Evolutionary conservation across 2,329 filamentous ascomycete species (phyloP), one percentile per base, ranked within the genome.

Genomic region (Beauveria scarabaeidicola): DNA sequence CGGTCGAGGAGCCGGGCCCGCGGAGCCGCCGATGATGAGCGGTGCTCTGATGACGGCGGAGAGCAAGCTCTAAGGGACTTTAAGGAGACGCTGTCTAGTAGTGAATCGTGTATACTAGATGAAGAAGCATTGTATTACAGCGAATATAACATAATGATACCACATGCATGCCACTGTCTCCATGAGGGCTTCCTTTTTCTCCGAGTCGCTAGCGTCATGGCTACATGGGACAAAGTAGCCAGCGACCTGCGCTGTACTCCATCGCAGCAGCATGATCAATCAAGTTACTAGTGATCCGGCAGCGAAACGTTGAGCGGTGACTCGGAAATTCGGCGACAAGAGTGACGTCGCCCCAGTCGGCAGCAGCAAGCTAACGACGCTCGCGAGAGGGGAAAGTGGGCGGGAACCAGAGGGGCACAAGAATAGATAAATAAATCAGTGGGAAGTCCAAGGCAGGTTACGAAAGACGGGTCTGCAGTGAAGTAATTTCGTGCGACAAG

Each of bases 21-120:
- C 57, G 44, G 64, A 69, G 58, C 57, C 63, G 46, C 56, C 68
- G n/a, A 68, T 83, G 70, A 83, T 84, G 81, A 84, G 81, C 65
- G 81, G 81, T 52, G 81, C 81, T 6, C 68, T 82, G 38, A 64
- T 70, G 54, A 69, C 69, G 15, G 66, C 68, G 46, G 65, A 69
- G 40, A 75, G 73, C 61, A 72, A 69, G 64, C 67, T 78, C 46
- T 78, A 13, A 48, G 19, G 3, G 27, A 11, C 15, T 3, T 19
- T 1, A 32, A 19, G 11, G 32, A 36, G 15, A 17, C 13, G 21
- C 3, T 25, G 2, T 25, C 21, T 17, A 7, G 13, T 25, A 36
- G 7, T 25, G 4, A 7, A 27, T 8, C 10, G 19, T 59, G 57
- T 59, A 59, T 17, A 32, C 25, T 59, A 52, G 32, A 48, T 25